Percentiles rank a stretch among this genome's conserved stretches.
Evolutionary conservation across 768 basidiomycete species (phyloP).

Genomic region (Termitomyces sp.): DNA sequence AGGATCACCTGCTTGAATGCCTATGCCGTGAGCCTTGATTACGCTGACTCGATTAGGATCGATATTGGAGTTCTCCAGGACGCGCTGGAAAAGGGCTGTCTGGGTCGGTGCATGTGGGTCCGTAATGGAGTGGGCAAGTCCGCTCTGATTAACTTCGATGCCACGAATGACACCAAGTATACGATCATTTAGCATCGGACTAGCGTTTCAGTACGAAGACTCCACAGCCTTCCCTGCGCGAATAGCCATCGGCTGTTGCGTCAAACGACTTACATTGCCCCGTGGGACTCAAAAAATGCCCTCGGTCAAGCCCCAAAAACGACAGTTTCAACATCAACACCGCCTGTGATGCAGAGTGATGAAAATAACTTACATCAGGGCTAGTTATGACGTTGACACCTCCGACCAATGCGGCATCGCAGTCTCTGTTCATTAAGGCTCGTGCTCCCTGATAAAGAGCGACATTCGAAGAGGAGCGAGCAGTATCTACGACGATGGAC

Average conservation of each 20-base stretch:
- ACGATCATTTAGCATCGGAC: conserved; percentile 59
- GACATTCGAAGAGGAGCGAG: conserved; percentile 66
- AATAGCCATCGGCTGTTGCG: conserved; percentile 68
- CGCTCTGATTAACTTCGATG: conserved; percentile 69
- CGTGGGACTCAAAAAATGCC: conserved; percentile 59
- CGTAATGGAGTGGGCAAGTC: conserved; percentile 61
- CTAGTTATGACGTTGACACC: conserved; percentile 70
- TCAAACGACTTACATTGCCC: conserved; percentile 72
- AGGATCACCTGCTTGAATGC: conserved; percentile 65
- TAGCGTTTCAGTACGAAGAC: conserved; percentile 70
- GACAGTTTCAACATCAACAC: neutral
- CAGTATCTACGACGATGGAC: conserved; percentile 67
- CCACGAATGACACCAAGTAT: conserved; percentile 67
- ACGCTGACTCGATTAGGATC: conserved; percentile 45
- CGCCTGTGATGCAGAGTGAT: neutral
- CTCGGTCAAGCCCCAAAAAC: conserved; percentile 63
- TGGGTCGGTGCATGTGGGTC: conserved; percentile 66
- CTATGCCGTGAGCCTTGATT: conserved; percentile 73
- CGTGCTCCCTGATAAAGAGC: conserved; percentile 68
- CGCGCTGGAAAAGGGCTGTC: conserved; percentile 41
- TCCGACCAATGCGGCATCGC: conserved; percentile 63
- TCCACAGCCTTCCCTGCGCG: conserved; percentile 64
- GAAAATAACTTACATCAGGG: conserved; percentile 50
- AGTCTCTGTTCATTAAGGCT: conserved; percentile 58
- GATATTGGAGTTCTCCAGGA: conserved; percentile 41